Evolutionary conservation across 2,329 filamentous ascomycete species (phyloP).

Genomic region (Claviceps pusilla): DNA sequence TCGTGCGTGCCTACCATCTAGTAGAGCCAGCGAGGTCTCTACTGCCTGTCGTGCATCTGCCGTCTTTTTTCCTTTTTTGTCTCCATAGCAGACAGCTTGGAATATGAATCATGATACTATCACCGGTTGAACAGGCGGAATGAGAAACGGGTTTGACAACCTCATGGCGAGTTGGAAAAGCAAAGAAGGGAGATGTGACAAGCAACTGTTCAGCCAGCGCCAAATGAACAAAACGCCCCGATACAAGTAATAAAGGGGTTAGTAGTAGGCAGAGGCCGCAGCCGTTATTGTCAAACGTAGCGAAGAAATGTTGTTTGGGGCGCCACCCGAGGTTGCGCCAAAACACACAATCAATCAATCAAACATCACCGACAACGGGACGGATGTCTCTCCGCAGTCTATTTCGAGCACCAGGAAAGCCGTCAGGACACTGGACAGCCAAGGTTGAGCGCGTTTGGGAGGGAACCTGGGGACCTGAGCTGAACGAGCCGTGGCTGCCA

Average conservation of each 20-base stretch:
- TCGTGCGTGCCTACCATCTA: too few relatives aligned
- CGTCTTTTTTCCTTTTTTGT: neutral
- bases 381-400: neutral
- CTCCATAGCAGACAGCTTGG: neutral
- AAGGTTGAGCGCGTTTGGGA: neutral
- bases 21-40: neutral
- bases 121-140: too few relatives aligned
- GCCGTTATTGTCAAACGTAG: too few relatives aligned
- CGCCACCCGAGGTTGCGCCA: neutral
- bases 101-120: neutral
- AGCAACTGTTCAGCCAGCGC: neutral
- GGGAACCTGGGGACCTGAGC: neutral
- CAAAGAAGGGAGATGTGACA: too few relatives aligned
- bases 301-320: neutral
- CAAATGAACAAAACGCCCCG: neutral
- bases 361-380: neutral
- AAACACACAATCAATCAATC: neutral
- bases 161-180: too few relatives aligned
- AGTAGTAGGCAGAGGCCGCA: too few relatives aligned
- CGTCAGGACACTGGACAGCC: neutral
- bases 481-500: too few relatives aligned
- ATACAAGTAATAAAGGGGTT: too few relatives aligned
- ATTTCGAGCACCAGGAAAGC: neutral
- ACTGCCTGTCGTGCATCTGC: neutral
- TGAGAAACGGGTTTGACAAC: too few relatives aligned